phyloP scores from a whole-genome alignment of 192 early-diverging fungal genomes.

The Entrophospora sp. region DNA sequence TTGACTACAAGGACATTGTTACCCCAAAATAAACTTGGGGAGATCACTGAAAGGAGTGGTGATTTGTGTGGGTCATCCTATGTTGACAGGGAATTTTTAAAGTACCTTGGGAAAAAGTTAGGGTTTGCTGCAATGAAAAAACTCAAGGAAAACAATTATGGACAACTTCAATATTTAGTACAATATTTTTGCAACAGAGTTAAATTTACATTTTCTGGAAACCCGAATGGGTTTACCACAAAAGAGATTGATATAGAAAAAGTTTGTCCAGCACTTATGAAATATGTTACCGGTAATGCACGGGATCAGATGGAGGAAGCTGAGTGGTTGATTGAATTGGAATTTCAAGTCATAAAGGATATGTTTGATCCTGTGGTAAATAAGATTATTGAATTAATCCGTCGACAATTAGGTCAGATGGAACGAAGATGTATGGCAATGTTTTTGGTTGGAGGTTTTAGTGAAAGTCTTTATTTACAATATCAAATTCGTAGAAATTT shows the following conservation, averaged over 20 bases:
- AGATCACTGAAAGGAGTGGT: conserved; percentile 19
- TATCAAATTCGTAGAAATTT: conserved; percentile 36
- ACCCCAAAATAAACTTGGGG: conserved; percentile 18
- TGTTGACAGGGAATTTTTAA: conserved; percentile 34
- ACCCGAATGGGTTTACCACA: too few species aligned
- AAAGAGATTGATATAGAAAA: neutral
- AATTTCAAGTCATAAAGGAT: conserved; percentile 29
- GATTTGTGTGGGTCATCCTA: conserved; percentile 32
- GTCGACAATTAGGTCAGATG: conserved; percentile 24
- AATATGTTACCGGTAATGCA: neutral
- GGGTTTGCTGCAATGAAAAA: conserved; percentile 24
- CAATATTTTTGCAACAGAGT: neutral
- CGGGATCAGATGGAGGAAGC: conserved; percentile 27
- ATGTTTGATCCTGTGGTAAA: conserved; percentile 27
- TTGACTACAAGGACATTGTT: conserved; percentile 22
- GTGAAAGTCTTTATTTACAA: conserved; percentile 26
- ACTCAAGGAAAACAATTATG: conserved; percentile 23
- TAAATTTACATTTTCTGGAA: neutral
- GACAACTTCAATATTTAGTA: neutral
- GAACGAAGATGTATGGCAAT: conserved; percentile 19
- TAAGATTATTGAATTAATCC: conserved; percentile 26
- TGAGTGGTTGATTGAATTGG: conserved; percentile 35
- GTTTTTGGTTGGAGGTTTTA: conserved; percentile 33
- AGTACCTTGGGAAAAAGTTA: conserved; percentile 34
- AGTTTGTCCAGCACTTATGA: neutral